A percentile compares a stretch with the other conserved stretches of the same genome.
Evolutionary conservation across 805 yeast species (phyloP).

Genomic region (Candida sphagnicola): DNA sequence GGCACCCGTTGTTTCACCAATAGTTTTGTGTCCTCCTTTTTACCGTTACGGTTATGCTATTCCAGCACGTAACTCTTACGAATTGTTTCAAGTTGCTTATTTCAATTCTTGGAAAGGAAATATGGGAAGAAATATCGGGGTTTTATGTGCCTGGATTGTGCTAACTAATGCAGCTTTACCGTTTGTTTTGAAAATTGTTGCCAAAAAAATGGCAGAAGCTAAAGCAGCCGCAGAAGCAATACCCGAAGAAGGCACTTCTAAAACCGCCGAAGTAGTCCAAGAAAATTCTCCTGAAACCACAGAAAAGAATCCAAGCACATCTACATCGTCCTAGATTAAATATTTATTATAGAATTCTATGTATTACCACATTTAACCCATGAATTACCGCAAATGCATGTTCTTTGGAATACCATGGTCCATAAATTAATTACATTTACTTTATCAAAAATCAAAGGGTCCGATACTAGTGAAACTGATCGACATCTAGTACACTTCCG

Average conservation of each 20-base stretch:
- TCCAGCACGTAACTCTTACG: constrained; percentile 25
- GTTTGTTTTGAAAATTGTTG: constrained; percentile 20
- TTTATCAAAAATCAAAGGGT: constrained; percentile 34
- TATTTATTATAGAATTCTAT: background rate
- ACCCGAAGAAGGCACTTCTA: constrained; percentile 3
- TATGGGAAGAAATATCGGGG: constrained; percentile 29
- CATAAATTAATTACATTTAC: constrained; percentile 37
- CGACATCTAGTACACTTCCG: constrained; percentile 42
- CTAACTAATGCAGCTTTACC: constrained; percentile 23
- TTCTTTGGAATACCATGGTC: constrained; percentile 67
- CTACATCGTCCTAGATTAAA: background rate
- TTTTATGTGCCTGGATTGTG: constrained; percentile 28
- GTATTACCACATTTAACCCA: constrained; percentile 47
- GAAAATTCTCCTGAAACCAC: too few relatives aligned
- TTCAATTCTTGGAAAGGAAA: constrained; percentile 32
- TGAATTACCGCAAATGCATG: constrained; percentile 74
- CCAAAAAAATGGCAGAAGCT: constrained; percentile 11
- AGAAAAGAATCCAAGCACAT: background rate
- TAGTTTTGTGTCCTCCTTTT: constrained; percentile 21
- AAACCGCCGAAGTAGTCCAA: too few relatives aligned
- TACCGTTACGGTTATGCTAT: constrained; percentile 28
- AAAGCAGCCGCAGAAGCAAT: constrained; percentile 6
- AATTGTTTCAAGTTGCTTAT: constrained; percentile 27
- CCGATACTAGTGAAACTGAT: constrained; percentile 37
- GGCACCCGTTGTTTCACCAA: constrained; percentile 28